Percentiles rank a stretch among this genome's conserved stretches.
These are phyloP conservation scores for Pilasporangium apinafurcum DNA, from an alignment of 352 stramenopile species.

Conservation along the genomic window DNA sequence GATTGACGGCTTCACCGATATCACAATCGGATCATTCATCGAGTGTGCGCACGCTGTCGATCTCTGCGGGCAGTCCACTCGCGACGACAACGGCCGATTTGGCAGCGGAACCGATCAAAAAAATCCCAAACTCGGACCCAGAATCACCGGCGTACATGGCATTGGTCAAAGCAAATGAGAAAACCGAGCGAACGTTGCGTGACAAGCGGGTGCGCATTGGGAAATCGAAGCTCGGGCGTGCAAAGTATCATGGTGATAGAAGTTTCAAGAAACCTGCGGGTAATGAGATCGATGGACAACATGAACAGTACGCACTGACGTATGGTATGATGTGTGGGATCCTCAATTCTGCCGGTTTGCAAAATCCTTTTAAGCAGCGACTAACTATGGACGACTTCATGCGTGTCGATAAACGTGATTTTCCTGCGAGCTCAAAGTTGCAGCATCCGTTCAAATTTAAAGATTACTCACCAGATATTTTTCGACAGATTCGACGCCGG, in stretches of 20 bases:
- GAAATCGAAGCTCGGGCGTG: slow-evolving; percentile 38
- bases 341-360: slow-evolving; percentile 89
- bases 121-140: slow-evolving; percentile 21
- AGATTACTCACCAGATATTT: slow-evolving; percentile 90
- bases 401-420: slow-evolving; percentile 71
- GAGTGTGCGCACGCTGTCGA: too few species aligned
- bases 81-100: neutral
- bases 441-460: slow-evolving; percentile 87
- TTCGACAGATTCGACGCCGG: slow-evolving; percentile 69
- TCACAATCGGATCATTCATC: too few species aligned
- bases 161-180: slow-evolving; percentile 35
- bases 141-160: slow-evolving; percentile 32
- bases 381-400: slow-evolving; percentile 92
- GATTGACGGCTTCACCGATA: neutral
- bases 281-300: slow-evolving; percentile 78
- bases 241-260: slow-evolving; percentile 41
- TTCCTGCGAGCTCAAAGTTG: slow-evolving; percentile 69
- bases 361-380: slow-evolving; percentile 71
- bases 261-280: slow-evolving; percentile 62
- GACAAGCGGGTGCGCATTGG: slow-evolving; percentile 52
- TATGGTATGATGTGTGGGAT: slow-evolving; percentile 99
- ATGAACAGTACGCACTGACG: slow-evolving; percentile 97
- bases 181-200: slow-evolving; percentile 39
- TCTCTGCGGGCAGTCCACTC: neutral
- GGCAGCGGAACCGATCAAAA: slow-evolving; percentile 2